Evolutionary conservation across 164 flowering plant genomes (phyloP), one percentile per base, ranked within the genome.

Genomic region (Vitis rupestris): DNA sequence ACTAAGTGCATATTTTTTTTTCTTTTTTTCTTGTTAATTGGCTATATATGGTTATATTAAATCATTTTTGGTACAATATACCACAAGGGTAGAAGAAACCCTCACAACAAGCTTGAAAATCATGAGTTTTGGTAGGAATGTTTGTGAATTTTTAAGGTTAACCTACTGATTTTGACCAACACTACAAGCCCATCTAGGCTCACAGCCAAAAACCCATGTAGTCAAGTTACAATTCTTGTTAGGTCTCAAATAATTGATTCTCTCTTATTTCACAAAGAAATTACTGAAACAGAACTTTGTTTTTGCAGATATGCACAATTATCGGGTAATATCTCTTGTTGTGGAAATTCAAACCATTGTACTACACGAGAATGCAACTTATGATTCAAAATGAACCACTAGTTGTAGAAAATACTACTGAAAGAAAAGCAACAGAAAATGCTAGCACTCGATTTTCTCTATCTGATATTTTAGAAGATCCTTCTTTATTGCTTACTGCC

Each of bases 51-150:
- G 44, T 31, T 31, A 31, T 31, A 31, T 31, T 31, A 31, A 31
- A 31, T 31, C 44, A 31, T 31, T 31, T 31, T 31, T 31, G 44
- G 6, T 31, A 31, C 27, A 23, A 23, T 23, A 23, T 23, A 23
- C 27, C 27, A 19, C 67, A 81, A 63, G 88, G 90, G 64, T 88
- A 86, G 78, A 86, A 86, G 81, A 88, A 88, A 5, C 92, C 92
- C 61, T 79, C 88, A 65, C 92, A 88, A 62, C 92, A 88, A 15
- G 87, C 50, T 56, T 74, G 71, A 59, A 90, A 88, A 61, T 74
- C 54, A 3, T 9, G 59, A 63, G 75, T 73, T 74, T 90, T 79
- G 7, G 66, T 2, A 31, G 92, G 92, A 16, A 88, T 74, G 2
- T 59, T 50, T 63, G 58, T 3, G 78, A 59, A 58, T 82, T 65